phyloP scores from a whole-genome alignment of 805 yeast genomes.

The Saccharomycopsis selenospora region DNA sequence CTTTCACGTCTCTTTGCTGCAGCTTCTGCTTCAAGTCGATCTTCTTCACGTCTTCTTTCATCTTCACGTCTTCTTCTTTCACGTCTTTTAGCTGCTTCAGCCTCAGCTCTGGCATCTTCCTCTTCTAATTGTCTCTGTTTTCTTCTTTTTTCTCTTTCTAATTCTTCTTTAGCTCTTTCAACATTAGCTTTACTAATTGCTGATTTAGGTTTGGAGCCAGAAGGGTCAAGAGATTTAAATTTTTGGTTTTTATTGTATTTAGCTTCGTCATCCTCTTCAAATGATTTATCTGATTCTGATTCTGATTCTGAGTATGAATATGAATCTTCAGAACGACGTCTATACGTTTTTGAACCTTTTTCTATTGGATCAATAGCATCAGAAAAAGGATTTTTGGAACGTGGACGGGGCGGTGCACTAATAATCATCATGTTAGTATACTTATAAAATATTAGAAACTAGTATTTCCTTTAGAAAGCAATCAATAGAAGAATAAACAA shows the following conservation, averaged over 20 bases:
- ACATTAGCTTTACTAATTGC: background rate
- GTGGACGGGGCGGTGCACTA: conserved; percentile 19
- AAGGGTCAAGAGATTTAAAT: background rate
- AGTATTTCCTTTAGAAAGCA: too few relatives aligned
- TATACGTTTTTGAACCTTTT: background rate
- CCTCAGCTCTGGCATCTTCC: conserved; percentile 3
- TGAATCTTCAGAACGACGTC: background rate
- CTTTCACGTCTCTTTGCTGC: background rate
- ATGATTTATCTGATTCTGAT: background rate
- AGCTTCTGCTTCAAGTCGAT: conserved; percentile 1
- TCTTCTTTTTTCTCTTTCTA: conserved; percentile 8
- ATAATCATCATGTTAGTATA: conserved; percentile 8
- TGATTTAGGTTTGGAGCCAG: background rate
- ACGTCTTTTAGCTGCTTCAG: conserved; percentile 4
- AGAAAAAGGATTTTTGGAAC: conserved; percentile 19
- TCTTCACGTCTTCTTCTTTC: conserved; percentile 14
- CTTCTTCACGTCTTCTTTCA: conserved; percentile 4
- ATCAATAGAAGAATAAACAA: too few relatives aligned
- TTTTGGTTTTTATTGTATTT: background rate
- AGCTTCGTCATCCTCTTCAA: conserved; percentile 1
- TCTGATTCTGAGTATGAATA: conserved; percentile 8
- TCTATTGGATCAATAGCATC: conserved; percentile 13
- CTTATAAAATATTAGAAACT: too few relatives aligned
- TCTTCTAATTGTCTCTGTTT: conserved; percentile 5
- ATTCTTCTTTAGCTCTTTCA: conserved; percentile 10